Evolutionary conservation across 441 rosid species (phyloP), one percentile per base, ranked within the genome.

Genomic region (Erodium texanum): DNA sequence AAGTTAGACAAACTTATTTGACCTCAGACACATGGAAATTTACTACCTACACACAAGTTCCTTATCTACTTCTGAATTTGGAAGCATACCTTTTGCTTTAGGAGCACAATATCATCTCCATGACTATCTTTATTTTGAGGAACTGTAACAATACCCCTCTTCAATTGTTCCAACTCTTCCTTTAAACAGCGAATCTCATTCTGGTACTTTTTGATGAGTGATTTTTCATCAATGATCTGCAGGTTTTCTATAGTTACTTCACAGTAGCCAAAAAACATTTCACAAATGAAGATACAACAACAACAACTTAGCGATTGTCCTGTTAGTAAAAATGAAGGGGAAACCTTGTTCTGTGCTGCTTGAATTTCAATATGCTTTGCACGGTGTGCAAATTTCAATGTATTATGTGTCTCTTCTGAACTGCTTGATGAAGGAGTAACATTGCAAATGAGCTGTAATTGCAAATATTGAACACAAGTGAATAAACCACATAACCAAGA

Each of bases 341-440:
- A 0, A 29, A 72, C 90, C 95, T 84, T 88, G 79, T 88, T 88
- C 62, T 82, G 90, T 71, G 84, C 79, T 14, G 90, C 88, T 78
- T 80, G 90, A 70, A 88, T 86, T 82, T 88, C 95, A 78, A 88
- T 86, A 73, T 86, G 95, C 67, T 88, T 88, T 50, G 90, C 86
- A 73, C 90, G 89, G 77, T 85, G 92, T 52, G 92, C 95, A 78
- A 88, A 88, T 80, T 88, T 88, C 76, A 88, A 76, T 29, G 94
- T 88, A 80, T 88, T 88, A 62, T 88, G 89, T 59, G 95, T 86
- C 79, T 88, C 95, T 74, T 88, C 95, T 5, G 87, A 81, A 77
- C 77, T 88, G 74, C 92, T 88, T 70, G 88, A 86, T 27, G 94
- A 82, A 74, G 94, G 94, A 75, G 94, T 86, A 74, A 88, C 85